Conservation (phyloP, 768 basidiomycete species). For the Holtermannia corniformis region DNA sequence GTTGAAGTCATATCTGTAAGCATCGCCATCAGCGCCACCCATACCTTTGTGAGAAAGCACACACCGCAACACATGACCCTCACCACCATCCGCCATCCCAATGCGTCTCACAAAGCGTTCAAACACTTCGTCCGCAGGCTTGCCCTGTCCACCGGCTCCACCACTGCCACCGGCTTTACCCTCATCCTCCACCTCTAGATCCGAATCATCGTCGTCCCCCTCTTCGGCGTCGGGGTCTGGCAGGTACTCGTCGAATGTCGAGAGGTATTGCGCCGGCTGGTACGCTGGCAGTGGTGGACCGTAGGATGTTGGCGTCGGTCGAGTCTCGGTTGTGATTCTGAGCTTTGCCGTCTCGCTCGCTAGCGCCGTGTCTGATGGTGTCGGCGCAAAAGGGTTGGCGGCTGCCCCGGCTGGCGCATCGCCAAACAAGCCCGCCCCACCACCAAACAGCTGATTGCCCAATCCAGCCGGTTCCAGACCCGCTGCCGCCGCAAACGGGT, state of each 20-base stretch:
- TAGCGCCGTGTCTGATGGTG: no score
- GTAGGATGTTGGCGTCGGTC: slow-evolving; percentile 11
- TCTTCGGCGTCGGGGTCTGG: slow-evolving; percentile 21
- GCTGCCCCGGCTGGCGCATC: neutral
- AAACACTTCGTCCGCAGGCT: slow-evolving; percentile 69
- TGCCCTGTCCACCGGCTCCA: slow-evolving; percentile 52
- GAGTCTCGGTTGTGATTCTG: neutral
- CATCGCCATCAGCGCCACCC: neutral
- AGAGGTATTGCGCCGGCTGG: slow-evolving; percentile 37
- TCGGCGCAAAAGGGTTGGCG: slow-evolving; percentile 17
- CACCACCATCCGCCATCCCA: slow-evolving; percentile 51
- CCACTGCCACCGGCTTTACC: slow-evolving; percentile 28
- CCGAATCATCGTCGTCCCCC: slow-evolving; percentile 37
- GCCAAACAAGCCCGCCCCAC: slow-evolving; percentile 14
- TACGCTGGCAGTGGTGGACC: slow-evolving; percentile 37
- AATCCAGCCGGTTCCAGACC: neutral
- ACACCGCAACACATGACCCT: slow-evolving; percentile 70
- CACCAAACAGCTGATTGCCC: slow-evolving; percentile 21
- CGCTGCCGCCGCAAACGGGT: slow-evolving; percentile 27
- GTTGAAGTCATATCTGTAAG: slow-evolving; percentile 69
- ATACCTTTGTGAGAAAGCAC: slow-evolving; percentile 24
- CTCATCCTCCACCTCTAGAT: slow-evolving; percentile 46
- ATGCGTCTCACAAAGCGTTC: slow-evolving; percentile 71
- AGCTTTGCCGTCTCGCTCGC: neutral
- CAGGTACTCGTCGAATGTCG: slow-evolving; percentile 37